These are phyloP conservation scores for Leishmania major DNA, from an alignment of 208 protist genomes.

Conservation along the genomic window DNA sequence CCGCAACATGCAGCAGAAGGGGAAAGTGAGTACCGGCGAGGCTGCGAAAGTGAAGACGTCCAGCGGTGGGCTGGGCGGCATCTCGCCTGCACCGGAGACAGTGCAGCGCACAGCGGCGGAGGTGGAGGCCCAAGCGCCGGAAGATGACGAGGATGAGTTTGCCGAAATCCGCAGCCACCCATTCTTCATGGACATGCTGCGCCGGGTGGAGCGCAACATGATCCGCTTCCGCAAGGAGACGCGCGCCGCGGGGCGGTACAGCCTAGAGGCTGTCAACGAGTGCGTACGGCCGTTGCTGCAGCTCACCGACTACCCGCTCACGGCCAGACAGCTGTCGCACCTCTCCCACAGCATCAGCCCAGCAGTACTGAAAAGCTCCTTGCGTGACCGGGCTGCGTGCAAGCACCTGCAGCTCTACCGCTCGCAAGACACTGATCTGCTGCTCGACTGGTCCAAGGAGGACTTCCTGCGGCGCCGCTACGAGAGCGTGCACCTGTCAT, in stretches of 20 bases:
- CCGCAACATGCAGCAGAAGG: slow-evolving; percentile 21
- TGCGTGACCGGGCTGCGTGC: slow-evolving; percentile 59
- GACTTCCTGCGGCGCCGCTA: slow-evolving; percentile 91
- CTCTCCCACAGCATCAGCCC: slow-evolving; percentile 71
- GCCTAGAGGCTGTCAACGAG: slow-evolving; percentile 64
- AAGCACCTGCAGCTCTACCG: slow-evolving; percentile 75
- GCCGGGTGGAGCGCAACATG: slow-evolving; percentile 76
- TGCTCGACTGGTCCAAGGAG: slow-evolving; percentile 89
- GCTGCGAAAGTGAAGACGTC: slow-evolving; percentile 1
- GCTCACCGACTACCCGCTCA: slow-evolving; percentile 88
- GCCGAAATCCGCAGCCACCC: slow-evolving; percentile 66
- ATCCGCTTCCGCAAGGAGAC: slow-evolving; percentile 76
- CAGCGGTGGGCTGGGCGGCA: slow-evolving; percentile 10
- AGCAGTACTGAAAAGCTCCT: slow-evolving; percentile 59
- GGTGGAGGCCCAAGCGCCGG: neutral
- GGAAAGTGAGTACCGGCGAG: neutral
- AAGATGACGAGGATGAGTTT: slow-evolving; percentile 44
- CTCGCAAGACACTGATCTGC: slow-evolving; percentile 74
- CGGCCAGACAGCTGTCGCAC: slow-evolving; percentile 54
- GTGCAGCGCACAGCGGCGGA: neutral
- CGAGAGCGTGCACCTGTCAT: slow-evolving; percentile 91
- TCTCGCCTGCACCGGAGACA: slow-evolving; percentile 5
- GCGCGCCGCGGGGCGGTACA: slow-evolving; percentile 63
- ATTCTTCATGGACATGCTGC: slow-evolving; percentile 80
- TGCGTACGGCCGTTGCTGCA: slow-evolving; percentile 87